Evolutionary conservation across 108 stramenopile species (phyloP).

Genomic region (Cyclotella choctawhatcheeana): DNA sequence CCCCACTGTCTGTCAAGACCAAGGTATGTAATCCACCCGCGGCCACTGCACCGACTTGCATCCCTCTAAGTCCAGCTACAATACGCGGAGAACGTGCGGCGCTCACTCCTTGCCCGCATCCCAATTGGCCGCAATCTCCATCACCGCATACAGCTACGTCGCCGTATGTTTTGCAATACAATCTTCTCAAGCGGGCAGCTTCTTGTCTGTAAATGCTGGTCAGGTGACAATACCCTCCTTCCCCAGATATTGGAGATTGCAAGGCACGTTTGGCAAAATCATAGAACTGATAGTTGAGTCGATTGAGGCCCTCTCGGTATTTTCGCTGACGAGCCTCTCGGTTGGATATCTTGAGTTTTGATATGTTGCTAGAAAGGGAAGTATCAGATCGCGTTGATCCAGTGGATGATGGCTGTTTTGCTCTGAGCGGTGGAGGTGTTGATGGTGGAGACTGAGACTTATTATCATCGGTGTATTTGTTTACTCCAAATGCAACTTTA

Average conservation of each 20-base stretch:
- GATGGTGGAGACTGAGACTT: background rate
- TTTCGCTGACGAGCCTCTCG: constrained; percentile 2
- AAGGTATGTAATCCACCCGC: constrained; percentile 86
- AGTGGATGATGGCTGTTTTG: background rate
- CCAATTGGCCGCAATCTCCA: constrained; percentile 72
- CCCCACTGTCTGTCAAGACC: constrained; percentile 61
- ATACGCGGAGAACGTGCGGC: constrained; percentile 18
- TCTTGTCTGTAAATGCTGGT: constrained; percentile 18
- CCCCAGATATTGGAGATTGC: background rate
- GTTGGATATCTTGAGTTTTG: background rate
- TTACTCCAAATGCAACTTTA: no score
- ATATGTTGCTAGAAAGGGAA: background rate
- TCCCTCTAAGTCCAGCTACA: constrained; percentile 39
- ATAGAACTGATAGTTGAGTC: constrained; percentile 20
- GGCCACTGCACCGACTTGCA: constrained; percentile 55
- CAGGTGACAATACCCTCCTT: constrained; percentile 2
- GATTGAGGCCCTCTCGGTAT: constrained; percentile 2
- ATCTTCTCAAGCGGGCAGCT: constrained; percentile 1
- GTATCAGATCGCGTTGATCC: background rate
- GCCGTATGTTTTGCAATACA: constrained; percentile 24
- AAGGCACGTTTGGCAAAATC: background rate
- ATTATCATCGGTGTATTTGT: no score
- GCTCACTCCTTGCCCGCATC: constrained; percentile 22
- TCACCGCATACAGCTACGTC: constrained; percentile 54
- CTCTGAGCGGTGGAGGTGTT: background rate